These are phyloP conservation scores for Capronia coronata DNA, from an alignment of 2,329 filamentous ascomycete genomes.

Conservation along the genomic window DNA sequence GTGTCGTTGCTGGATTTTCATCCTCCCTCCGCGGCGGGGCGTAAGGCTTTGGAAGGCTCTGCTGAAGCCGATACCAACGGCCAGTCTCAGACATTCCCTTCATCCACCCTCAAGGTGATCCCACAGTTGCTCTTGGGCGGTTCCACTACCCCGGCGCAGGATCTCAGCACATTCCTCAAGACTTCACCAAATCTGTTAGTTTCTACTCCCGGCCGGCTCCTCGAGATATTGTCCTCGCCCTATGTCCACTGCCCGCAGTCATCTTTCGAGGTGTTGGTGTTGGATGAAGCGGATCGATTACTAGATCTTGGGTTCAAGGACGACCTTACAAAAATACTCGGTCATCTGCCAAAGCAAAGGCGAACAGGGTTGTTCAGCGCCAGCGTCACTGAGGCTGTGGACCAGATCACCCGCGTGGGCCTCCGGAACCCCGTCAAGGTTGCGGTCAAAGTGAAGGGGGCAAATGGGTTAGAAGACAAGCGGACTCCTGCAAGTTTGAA, in stretches of 20 bases:
- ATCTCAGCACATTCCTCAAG: conserved; percentile 76
- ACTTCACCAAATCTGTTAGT: conserved; percentile 83
- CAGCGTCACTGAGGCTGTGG: conserved; percentile 89
- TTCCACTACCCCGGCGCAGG: conserved; percentile 71
- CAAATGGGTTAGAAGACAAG: conserved; percentile 68
- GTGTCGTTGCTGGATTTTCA: conserved; percentile 75
- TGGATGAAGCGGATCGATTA: conserved; percentile 90
- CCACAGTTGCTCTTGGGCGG: conserved; percentile 87
- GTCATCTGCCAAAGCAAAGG: conserved; percentile 80
- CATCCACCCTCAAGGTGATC: conserved; percentile 55
- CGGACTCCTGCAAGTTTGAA: conserved; percentile 83
- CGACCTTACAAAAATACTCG: conserved; percentile 68
- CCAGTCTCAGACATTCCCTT: conserved; percentile 10
- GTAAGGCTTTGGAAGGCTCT: conserved; percentile 36
- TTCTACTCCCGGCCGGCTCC: conserved; percentile 79
- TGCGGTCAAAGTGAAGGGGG: conserved; percentile 81
- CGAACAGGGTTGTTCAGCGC: conserved; percentile 92
- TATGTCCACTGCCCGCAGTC: conserved; percentile 84
- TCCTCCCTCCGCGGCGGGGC: conserved; percentile 57
- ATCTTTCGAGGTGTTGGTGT: conserved; percentile 82
- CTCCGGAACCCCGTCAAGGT: conserved; percentile 92
- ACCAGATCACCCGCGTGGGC: conserved; percentile 86
- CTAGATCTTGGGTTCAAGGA: conserved; percentile 92
- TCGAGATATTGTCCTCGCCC: conserved; percentile 78
- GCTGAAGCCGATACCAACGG: conserved; percentile 34